phyloP scores from a whole-genome alignment of 73 alveolate species.

The Blepharisma japonicum region DNA sequence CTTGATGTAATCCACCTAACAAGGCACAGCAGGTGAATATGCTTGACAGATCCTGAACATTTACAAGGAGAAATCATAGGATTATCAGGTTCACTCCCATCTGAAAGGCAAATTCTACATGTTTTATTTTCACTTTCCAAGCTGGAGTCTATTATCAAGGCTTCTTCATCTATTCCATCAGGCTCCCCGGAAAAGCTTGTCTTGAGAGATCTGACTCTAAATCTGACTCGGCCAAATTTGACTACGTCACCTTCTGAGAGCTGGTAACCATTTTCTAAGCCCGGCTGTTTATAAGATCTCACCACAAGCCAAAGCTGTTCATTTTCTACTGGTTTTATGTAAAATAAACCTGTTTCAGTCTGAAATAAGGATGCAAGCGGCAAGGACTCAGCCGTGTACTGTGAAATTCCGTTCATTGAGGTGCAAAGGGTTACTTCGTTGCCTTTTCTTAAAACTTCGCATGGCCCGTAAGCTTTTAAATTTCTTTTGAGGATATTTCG shows the following conservation, averaged over 20 bases:
- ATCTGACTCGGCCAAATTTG: constrained; percentile 34
- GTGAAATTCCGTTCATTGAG: not conserved
- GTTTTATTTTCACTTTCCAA: not conserved
- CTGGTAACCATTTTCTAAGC: not conserved
- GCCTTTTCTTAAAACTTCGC: not conserved
- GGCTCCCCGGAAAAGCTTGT: not conserved
- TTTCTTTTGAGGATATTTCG: not conserved
- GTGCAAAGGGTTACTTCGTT: not conserved
- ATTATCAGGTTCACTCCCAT: constrained; percentile 39
- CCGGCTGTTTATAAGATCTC: not conserved
- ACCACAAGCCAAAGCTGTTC: constrained; percentile 8
- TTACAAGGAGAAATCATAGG: constrained; percentile 66
- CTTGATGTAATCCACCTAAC: constrained; percentile 52
- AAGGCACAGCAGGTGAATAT: constrained; percentile 53
- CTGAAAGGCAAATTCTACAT: constrained; percentile 26
- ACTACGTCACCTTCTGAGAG: constrained; percentile 15
- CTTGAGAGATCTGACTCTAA: not conserved
- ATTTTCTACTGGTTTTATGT: not conserved
- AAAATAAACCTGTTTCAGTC: constrained; percentile 5
- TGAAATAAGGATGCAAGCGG: not conserved
- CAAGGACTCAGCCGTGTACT: not conserved
- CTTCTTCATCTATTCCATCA: not conserved
- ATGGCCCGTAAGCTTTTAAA: not conserved
- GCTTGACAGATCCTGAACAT: constrained; percentile 71
- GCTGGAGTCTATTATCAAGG: not conserved